Evolutionary conservation across 2,329 filamentous ascomycete species (phyloP), one percentile per base, ranked within the genome.

Genomic region (Aureobasidium sp.): DNA sequence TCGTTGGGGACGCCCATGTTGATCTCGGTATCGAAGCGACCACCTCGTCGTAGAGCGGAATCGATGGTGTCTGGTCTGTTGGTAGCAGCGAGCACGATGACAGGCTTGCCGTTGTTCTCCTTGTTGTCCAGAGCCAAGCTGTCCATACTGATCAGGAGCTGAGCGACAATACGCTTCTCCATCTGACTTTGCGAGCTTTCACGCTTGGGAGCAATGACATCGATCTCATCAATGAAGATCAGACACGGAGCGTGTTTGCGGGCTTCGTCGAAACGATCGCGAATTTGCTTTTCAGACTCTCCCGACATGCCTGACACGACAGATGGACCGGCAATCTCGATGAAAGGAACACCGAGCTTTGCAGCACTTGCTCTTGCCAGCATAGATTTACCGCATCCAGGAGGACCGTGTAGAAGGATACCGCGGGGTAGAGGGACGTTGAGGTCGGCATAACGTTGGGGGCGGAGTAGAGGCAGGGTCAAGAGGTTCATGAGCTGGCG

Each of bases 201-300:
- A 60, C 88, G 81, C 71, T 95, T 95, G 0, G 89, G 89, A 53
- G 91, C 89, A 67, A 97, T 94, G 4, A 88, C 87, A 72, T 99
- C 92, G 57, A 97, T 89, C 66, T 96, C 88, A 66, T 96, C 91
- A 61, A 97, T 88, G 69, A 96, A 95, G 4, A 99, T 81, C 5
- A 99, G 79, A 68, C 90, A 95, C 0, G 94, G 94, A 0, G 93
- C 92, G 38, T 92, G 81, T 60, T 84, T 82, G 70, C 89, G 90
- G 0, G 94, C 94, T 69, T 94, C 89, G 13, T 97, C 92, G 63
- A 95, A 95, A 50, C 90, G 81, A 65, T 93, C 89, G 37, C 90
- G 80, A 29, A 95, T 83, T 62, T 90, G 90, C 75, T 92, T 92
- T 72, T 95, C 90, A 0, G 89, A 93, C 70, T 94, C 90, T 67